A percentile compares a stretch with the other conserved stretches of the same genome.
phyloP scores from a whole-genome alignment of 2,329 filamentous ascomycete genomes.

The Coleophoma eucalyptorum region DNA sequence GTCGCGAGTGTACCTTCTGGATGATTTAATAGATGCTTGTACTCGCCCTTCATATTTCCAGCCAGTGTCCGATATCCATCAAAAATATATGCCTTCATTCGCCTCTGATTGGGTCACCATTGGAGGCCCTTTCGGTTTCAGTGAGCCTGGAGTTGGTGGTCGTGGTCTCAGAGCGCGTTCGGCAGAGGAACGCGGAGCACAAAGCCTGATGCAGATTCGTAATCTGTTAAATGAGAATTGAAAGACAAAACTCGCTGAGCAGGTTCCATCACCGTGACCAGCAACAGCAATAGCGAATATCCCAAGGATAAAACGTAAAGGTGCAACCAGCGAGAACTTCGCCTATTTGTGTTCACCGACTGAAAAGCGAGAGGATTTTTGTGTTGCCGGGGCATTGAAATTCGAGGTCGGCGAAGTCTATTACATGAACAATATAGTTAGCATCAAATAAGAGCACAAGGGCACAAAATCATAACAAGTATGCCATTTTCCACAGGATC shows the following conservation, averaged over 20 bases:
- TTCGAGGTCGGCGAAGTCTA: too few species aligned
- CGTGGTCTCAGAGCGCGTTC: slow-evolving; percentile 9
- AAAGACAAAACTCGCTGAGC: background rate
- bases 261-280: too few species aligned
- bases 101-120: slow-evolving; percentile 20
- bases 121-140: slow-evolving; percentile 15
- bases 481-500: too few species aligned
- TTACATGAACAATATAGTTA: too few species aligned
- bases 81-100: slow-evolving; percentile 23
- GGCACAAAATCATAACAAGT: too few species aligned
- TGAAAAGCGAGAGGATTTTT: too few species aligned
- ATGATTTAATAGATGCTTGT: slow-evolving; percentile 28
- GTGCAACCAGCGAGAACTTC: too few species aligned
- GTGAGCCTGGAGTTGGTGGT: slow-evolving; percentile 4
- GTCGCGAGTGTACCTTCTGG: slow-evolving; percentile 15
- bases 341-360: too few species aligned
- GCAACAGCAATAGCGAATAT: too few species aligned
- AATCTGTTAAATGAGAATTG: slow-evolving; percentile 25
- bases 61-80: slow-evolving; percentile 22
- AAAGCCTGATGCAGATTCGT: slow-evolving; percentile 25
- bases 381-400: too few species aligned
- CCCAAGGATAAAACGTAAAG: too few species aligned
- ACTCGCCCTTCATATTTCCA: slow-evolving; percentile 25
- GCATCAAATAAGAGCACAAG: too few species aligned
- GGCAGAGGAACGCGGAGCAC: slow-evolving; percentile 19